Percentiles rank a stretch among this genome's conserved stretches.
Conservation (phyloP, 75 land plant genomes). For the Sequoia sempervirens region DNA sequence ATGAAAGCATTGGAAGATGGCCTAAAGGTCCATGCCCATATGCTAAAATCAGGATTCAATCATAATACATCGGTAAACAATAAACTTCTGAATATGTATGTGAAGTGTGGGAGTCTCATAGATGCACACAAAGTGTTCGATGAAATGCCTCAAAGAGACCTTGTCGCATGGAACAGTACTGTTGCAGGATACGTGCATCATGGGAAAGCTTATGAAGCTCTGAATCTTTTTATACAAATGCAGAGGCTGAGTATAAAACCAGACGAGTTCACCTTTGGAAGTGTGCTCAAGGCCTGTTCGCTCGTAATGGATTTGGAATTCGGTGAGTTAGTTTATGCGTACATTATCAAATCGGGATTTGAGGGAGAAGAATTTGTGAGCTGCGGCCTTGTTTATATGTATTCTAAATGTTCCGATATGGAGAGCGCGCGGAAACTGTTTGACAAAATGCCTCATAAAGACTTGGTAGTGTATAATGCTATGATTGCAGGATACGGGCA, state of each 20-base stretch:
- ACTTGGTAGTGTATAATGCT: conserved; percentile 43
- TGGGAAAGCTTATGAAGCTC: conserved; percentile 19
- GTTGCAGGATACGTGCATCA: conserved; percentile 37
- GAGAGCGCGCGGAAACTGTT: conserved; percentile 27
- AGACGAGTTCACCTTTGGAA: conserved; percentile 30
- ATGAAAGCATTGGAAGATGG: conserved; percentile 24
- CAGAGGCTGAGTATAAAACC: conserved; percentile 27
- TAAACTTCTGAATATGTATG: conserved; percentile 58
- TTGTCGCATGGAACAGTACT: conserved; percentile 51
- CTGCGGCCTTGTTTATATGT: conserved; percentile 50
- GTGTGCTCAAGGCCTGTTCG: conserved; percentile 41
- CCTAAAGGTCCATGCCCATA: conserved; percentile 37
- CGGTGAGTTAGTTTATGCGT: conserved; percentile 37
- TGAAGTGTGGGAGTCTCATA: conserved; percentile 43
- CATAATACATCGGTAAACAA: conserved; percentile 24
- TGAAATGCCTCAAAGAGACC: conserved; percentile 26
- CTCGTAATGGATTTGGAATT: conserved; percentile 7
- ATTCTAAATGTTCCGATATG: conserved; percentile 37
- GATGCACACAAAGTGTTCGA: conserved; percentile 34
- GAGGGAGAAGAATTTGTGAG: conserved; percentile 38
- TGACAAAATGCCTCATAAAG: conserved; percentile 17
- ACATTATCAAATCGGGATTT: conserved; percentile 23
- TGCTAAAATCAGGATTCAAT: conserved; percentile 32
- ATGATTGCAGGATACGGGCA: conserved; percentile 43
- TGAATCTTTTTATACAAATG: conserved; percentile 32